A percentile compares a stretch with the other conserved stretches of the same genome.
These are phyloP conservation scores for Dimargaris verticillata DNA, from an alignment of 192 early-diverging fungal species.

Conservation along the genomic window DNA sequence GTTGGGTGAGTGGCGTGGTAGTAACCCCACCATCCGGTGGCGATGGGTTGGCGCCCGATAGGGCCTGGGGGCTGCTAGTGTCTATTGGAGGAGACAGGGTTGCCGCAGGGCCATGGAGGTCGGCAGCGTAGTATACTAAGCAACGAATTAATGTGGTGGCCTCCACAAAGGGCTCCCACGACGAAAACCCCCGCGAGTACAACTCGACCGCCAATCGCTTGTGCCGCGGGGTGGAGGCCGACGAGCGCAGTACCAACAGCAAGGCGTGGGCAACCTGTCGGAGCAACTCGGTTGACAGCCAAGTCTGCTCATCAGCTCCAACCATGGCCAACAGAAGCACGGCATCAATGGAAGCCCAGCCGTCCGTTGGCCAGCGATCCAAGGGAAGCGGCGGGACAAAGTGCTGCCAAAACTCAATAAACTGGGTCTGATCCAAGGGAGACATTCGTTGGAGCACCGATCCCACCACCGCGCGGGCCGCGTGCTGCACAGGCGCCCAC, in stretches of 20 bases:
- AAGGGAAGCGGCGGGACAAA: not conserved
- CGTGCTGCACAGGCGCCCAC: not conserved
- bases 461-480: not conserved
- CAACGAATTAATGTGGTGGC: not conserved
- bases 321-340: not conserved
- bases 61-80: too few relatives aligned
- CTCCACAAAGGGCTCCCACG: slow-evolving; percentile 1
- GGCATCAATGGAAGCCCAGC: not conserved
- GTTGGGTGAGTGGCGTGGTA: too few relatives aligned
- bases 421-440: not conserved
- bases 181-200: not conserved
- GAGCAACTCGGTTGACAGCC: not conserved
- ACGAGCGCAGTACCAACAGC: not conserved
- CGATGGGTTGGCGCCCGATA: too few relatives aligned
- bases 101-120: not conserved
- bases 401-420: not conserved
- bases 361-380: not conserved
- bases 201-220: not conserved
- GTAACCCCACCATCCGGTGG: too few relatives aligned
- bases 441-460: not conserved
- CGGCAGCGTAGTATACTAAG: slow-evolving; percentile 1
- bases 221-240: not conserved
- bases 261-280: slow-evolving; percentile 3
- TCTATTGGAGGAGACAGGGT: too few relatives aligned
- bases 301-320: not conserved